Evolutionary conservation across 1,139 yeast genomes (phyloP).

Genomic region (Saccharomyces hybrid): DNA sequence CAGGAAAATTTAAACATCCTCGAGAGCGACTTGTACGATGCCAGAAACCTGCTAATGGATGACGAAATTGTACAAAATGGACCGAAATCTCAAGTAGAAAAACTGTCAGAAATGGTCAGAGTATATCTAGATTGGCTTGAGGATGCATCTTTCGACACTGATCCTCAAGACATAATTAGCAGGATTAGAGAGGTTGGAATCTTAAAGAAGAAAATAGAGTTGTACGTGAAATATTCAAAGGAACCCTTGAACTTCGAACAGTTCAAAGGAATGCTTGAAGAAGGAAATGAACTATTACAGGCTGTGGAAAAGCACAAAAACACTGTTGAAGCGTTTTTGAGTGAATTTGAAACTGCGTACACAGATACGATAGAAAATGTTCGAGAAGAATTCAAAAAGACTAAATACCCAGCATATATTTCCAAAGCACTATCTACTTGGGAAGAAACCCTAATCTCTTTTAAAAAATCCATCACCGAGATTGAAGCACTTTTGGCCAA

Average conservation of each 20-base stretch:
- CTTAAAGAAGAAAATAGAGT: constrained; percentile 28
- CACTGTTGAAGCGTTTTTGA: constrained; percentile 10
- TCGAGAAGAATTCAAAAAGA: constrained; percentile 8
- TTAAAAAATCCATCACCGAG: constrained; percentile 9
- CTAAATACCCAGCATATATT: constrained; percentile 9
- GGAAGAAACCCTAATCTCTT: constrained; percentile 5
- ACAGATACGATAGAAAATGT: constrained; percentile 4
- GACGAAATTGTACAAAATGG: constrained; percentile 37
- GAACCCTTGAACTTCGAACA: constrained; percentile 34
- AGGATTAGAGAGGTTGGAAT: constrained; percentile 31
- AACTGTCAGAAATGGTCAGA: constrained; percentile 36
- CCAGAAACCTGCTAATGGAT: constrained; percentile 47
- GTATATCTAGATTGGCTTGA: constrained; percentile 74
- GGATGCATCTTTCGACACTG: constrained; percentile 55
- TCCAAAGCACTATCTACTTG: constrained; percentile 4
- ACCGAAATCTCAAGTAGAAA: constrained; percentile 34
- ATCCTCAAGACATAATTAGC: constrained; percentile 33
- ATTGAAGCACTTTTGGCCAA: constrained; percentile 8
- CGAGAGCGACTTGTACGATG: constrained; percentile 51
- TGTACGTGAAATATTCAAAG: constrained; percentile 31
- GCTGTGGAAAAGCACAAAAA: constrained; percentile 7
- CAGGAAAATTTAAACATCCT: constrained; percentile 48
- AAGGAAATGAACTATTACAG: constrained; percentile 11
- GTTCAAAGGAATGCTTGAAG: constrained; percentile 35
- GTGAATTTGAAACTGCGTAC: constrained; percentile 12